Base-by-base conservation (phyloP, 768 basidiomycete species). In the Kwoniella bestiolae region DNA sequence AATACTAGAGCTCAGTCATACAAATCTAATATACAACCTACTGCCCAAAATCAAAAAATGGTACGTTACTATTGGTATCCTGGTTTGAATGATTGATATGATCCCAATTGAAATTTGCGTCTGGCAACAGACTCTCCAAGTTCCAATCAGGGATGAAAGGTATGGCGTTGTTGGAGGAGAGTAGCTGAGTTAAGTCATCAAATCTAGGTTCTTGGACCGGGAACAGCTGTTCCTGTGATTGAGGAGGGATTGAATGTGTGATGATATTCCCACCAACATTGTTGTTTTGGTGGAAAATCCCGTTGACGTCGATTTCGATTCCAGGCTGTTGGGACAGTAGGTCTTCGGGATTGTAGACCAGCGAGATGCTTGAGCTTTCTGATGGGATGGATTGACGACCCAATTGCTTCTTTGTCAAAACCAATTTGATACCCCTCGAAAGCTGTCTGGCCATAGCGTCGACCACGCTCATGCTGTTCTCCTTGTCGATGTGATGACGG, bases 81-180 rank as follows among this genome's bases (percentile, higher is more conserved):
- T 55, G 52, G 23, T 21, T 35, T 9, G 52, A 34, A n/a, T 34
- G 32, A 35, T 55, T 21, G 1, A 55, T 23, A 34, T 55, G 52
- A 47, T 61, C 60, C 60, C 60, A 61, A 32, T 28, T 35, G 28
- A 63, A 56, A n/a, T 9, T 56, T 1, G 38, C 35, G 18, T 56
- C 61, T n/a, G 59, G 51, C 5, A 60, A 23, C 12, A 60, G 34
- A 49, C 41, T 60, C 14, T 66, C 51, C 34, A 66, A 28, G 26
- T 55, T 49, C 58, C 57, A 66, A n/a, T 60, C 58, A 4, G 65
- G 65, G 23, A 60, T 47, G 59, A 66, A 66, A 18, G 65, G 65
- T 21, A 66, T 60, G 25, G 65, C 52, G 32, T 60, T 66, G 32
- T 56, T 66, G 18, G 65, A 58, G 7, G 23, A 66, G 23, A 60